These are phyloP conservation scores for Jamesozyma jinghongensis DNA, from an alignment of 805 yeast genomes.

Conservation along the genomic window DNA sequence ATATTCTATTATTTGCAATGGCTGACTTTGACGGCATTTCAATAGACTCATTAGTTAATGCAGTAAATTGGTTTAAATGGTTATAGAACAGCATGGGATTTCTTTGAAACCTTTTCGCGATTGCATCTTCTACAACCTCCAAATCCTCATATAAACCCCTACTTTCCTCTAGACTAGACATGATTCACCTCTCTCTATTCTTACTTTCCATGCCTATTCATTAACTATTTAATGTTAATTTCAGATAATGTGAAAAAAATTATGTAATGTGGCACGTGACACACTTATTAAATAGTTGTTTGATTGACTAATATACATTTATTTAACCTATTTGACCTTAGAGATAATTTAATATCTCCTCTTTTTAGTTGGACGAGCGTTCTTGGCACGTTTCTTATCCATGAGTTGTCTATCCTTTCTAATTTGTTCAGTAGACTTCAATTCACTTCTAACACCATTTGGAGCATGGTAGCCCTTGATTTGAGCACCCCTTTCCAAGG, in stretches of 20 bases:
- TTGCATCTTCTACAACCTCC: constrained; percentile 61
- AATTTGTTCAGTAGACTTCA: constrained; percentile 63
- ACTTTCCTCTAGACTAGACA: constrained; percentile 26
- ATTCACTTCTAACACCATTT: constrained; percentile 37
- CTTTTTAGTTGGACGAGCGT: constrained; percentile 54
- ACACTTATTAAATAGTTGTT: not conserved
- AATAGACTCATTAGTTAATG: constrained; percentile 1
- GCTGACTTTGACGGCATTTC: constrained; percentile 7
- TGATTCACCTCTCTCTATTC: not conserved
- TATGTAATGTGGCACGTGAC: not conserved
- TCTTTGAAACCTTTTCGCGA: constrained; percentile 49
- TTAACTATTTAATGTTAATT: too few relatives aligned
- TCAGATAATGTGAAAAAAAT: too few relatives aligned
- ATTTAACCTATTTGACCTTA: too few relatives aligned
- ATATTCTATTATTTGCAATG: constrained; percentile 22
- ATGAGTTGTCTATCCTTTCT: constrained; percentile 62
- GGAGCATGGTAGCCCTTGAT: constrained; percentile 56
- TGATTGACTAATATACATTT: too few relatives aligned
- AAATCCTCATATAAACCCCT: constrained; percentile 48
- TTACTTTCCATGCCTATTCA: not conserved
- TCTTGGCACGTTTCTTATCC: constrained; percentile 74
- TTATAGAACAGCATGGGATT: constrained; percentile 49
- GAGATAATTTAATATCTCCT: constrained; percentile 16
- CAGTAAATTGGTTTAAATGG: constrained; percentile 10
- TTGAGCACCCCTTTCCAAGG: constrained; percentile 60